Evolutionary conservation across 1,284 basidiomycete species (phyloP).

Genomic region (Marasmius oreades): DNA sequence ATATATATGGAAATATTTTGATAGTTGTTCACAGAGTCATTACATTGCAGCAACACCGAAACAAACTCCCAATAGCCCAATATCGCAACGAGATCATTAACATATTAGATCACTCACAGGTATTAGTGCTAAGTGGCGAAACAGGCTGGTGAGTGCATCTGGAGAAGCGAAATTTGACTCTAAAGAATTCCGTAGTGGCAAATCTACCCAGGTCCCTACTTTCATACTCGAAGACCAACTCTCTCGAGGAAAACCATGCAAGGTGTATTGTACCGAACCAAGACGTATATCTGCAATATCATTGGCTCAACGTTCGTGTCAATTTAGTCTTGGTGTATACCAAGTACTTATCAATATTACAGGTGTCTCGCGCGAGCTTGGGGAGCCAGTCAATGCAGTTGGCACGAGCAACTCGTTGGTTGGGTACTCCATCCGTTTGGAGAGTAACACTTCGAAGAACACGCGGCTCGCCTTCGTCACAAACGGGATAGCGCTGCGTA

Average conservation of each 20-base stretch:
- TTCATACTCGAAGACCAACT: slow-evolving; percentile 94
- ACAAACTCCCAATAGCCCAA: slow-evolving; percentile 82
- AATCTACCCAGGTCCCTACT: slow-evolving; percentile 95
- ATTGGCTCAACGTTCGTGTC: slow-evolving; percentile 75
- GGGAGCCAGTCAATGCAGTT: slow-evolving; percentile 80
- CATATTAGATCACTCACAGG: slow-evolving; percentile 75
- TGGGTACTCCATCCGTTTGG: slow-evolving; percentile 94
- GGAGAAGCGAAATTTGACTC: background rate
- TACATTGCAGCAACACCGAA: slow-evolving; percentile 56
- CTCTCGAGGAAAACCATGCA: slow-evolving; percentile 79
- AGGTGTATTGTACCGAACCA: slow-evolving; percentile 95
- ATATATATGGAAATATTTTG: background rate
- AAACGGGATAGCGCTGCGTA: slow-evolving; percentile 94
- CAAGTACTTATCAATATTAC: slow-evolving; percentile 1
- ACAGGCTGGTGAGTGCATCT: slow-evolving; percentile 78
- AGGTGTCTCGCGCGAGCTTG: slow-evolving; percentile 88
- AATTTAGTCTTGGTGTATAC: slow-evolving; percentile 5
- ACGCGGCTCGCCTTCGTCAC: slow-evolving; percentile 87
- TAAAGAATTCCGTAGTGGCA: slow-evolving; percentile 59
- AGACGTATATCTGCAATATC: slow-evolving; percentile 97
- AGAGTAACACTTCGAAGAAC: slow-evolving; percentile 81
- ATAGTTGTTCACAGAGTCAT: slow-evolving; percentile 14
- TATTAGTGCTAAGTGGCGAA: slow-evolving; percentile 94
- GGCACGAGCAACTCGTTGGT: slow-evolving; percentile 83
- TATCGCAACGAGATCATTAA: slow-evolving; percentile 79